Evolutionary conservation across 306 rosid species (phyloP).

Genomic region (Psophocarpus tetragonolobus): DNA sequence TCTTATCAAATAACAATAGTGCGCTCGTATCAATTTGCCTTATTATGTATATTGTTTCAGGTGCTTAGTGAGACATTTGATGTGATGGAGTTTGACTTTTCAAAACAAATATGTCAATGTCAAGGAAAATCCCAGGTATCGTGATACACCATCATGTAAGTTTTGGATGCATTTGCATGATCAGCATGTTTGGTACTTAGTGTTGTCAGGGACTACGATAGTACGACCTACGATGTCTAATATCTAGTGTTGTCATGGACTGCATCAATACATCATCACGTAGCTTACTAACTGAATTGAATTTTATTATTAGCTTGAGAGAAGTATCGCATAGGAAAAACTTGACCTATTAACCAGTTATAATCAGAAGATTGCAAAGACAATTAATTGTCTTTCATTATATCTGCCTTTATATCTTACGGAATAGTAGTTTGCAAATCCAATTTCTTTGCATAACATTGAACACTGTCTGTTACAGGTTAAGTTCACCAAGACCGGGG

Average conservation of each 20-base stretch:
- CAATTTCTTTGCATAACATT: conserved; percentile 24
- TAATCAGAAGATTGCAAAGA: background rate
- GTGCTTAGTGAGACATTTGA: conserved; percentile 71
- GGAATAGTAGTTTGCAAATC: conserved; percentile 7
- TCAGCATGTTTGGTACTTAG: conserved; percentile 20
- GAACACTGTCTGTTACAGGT: conserved; percentile 51
- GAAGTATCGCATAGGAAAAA: conserved; percentile 1
- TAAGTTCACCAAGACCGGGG: conserved; percentile 59
- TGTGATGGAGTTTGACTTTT: conserved; percentile 86
- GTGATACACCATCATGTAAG: background rate
- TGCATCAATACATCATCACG: no score
- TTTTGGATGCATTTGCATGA: conserved; percentile 20
- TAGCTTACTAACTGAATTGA: conserved; percentile 14
- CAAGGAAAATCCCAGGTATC: conserved; percentile 75
- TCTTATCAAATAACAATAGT: conserved; percentile 3
- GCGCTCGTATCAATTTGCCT: background rate
- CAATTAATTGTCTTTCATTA: background rate
- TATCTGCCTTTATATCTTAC: conserved; percentile 2
- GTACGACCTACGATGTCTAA: no score
- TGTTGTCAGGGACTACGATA: background rate
- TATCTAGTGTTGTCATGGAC: background rate
- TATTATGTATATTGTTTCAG: conserved; percentile 50
- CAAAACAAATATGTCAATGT: conserved; percentile 56
- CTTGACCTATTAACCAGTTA: conserved; percentile 5
- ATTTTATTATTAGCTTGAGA: conserved; percentile 4